Evolutionary conservation across 1,284 basidiomycete species (phyloP), one percentile per base, ranked within the genome.

Genomic region (Ganoderma boninense): DNA sequence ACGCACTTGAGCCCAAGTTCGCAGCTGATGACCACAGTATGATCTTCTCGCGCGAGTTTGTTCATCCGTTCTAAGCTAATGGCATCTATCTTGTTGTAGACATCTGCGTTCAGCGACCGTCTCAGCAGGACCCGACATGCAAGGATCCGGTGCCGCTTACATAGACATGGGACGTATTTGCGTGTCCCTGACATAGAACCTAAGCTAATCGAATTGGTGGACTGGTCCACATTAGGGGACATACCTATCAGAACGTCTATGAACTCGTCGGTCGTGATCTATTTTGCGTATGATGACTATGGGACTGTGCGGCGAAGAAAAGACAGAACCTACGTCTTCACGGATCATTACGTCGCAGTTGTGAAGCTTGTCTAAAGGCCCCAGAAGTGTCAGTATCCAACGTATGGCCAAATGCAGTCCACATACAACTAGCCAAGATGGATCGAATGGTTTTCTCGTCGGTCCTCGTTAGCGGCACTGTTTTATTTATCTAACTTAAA

Each of bases 291-390:
- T 65, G 57, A 66, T 56, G 64, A 71, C 65, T 59, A 66, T 56
- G 64, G 61, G 57, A 63, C 66, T 57, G 54, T 57, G 66, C 56
- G 43, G 69, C 43, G 49, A 56, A 13, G 49, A 32, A 59, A 49
- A 23, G 62, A 72, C 62, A 73, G 57, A 59, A 81, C 91, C 77
- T 76, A 97, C 95, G 82, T 98, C 97, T 85, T 98, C 96, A 77
- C 97, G 89, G 75, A 98, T 95, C 95, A 98, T 97, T 32, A 98
- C 92, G 82, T 98, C 97, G 79, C 95, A 97, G 77, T 97, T 98
- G 82, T 98, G 96, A 64, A 97, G 82, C 81, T 94, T 92, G 80
- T 93, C 91, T 93, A 74, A 74, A 65, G 54, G 52, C 44, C 62
- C 26, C 26, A 43, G 56, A 29, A 72, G 46, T 43, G 62, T 65